Evolutionary conservation across 1,139 yeast genomes (phyloP).

Genomic region (Blastobotrys buckinghamii): DNA sequence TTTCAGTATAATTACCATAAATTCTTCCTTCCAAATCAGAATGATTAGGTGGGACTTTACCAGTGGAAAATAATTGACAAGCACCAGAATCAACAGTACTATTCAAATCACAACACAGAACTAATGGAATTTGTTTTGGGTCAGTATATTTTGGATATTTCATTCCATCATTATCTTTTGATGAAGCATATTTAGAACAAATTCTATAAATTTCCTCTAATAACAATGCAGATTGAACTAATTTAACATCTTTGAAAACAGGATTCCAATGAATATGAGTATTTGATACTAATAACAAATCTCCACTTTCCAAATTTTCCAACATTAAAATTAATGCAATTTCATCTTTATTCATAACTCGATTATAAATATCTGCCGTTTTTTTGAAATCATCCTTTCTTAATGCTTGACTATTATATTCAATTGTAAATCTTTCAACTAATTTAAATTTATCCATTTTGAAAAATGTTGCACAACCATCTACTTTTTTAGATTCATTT

Average conservation of each 20-base stretch:
- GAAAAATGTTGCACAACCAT: constrained; percentile 94
- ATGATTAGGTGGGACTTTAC: constrained; percentile 60
- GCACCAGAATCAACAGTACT: constrained; percentile 87
- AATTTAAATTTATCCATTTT: constrained; percentile 63
- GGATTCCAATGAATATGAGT: constrained; percentile 99
- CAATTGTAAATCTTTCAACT: constrained; percentile 67
- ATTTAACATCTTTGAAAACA: constrained; percentile 89
- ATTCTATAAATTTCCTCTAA: constrained; percentile 77
- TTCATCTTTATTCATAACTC: constrained; percentile 95
- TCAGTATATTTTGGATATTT: constrained; percentile 40
- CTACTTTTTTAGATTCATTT: constrained; percentile 80
- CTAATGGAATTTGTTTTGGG: constrained; percentile 60
- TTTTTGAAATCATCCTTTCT: constrained; percentile 84
- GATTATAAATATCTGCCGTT: constrained; percentile 89
- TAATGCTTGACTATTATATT: constrained; percentile 75
- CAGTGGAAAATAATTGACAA: constrained; percentile 79
- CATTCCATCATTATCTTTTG: constrained; percentile 29
- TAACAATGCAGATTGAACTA: constrained; percentile 89
- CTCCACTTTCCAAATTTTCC: constrained; percentile 59
- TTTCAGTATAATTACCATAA: constrained; percentile 87
- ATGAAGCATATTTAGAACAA: constrained; percentile 47
- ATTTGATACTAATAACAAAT: constrained; percentile 67
- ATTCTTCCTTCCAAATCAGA: constrained; percentile 78
- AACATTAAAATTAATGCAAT: constrained; percentile 78
- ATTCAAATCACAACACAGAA: constrained; percentile 95